Base-by-base conservation (phyloP, 2,329 filamentous ascomycete genomes). In the Penicillium thymicola region DNA sequence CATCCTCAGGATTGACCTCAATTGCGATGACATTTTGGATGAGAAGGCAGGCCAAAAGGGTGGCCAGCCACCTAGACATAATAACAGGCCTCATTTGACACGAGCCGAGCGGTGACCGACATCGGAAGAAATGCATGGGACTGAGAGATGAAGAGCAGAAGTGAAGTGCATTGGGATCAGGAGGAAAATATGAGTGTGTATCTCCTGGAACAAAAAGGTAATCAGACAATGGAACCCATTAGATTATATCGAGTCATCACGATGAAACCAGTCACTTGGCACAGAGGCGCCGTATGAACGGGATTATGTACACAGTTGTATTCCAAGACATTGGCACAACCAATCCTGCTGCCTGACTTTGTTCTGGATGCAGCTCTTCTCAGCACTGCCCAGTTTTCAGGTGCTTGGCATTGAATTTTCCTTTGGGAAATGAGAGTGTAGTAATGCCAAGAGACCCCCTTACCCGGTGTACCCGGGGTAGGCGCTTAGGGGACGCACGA, bases 361-460 rank as follows among this genome's bases (percentile, higher is more conserved):
- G 34, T 34, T 53, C 32, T 46, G 32, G 42, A n/a, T 37, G 36
- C 51, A 53, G 42, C 14, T 53, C 9, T 46, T 10, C 27, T 53
- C 49, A 53, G 51, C 50, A 52, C 28, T 44, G 50, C 51, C 51
- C 36, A 49, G 51, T 49, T 54, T 42, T 25, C 5, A 25, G 36
- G 37, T 21, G 21, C 51, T 54, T 54, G 51, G 51, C 51, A 14
- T 34, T 28, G 18, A 38, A 9, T 21, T 28, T 25, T 47, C 18
- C 27, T 54, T 41, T 49, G 50, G 30, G 23, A 28, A 45, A 52
- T 28, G 41, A 52, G n/a, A 14, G 21, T 42, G 43, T 14, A 25
- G 43, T 49, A 48, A 54, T 54, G 51, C 51, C 51, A 54, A 54
- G 51, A 37, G 21, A 13, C 51, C 51, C 51, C 51, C 30, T 28